Percentiles rank a stretch among this genome's conserved stretches.
Conservation (phyloP, 306 rosid genomes). For the Trifolium fragiferum region DNA sequence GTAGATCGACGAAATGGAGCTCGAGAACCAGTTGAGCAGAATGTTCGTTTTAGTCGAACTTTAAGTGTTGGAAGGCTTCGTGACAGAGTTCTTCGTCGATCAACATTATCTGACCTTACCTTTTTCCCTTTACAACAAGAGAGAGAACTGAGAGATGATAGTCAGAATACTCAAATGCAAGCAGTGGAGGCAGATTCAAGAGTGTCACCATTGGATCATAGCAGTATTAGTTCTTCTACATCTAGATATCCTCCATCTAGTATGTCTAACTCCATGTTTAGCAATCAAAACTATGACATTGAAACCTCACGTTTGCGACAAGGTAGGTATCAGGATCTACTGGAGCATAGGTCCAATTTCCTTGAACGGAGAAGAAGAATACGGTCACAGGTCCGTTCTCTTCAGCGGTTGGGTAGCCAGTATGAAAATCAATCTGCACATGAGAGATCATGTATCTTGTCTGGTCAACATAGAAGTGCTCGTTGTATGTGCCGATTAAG, state of each 20-base stretch:
- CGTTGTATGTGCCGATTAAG: slow-evolving; percentile 74
- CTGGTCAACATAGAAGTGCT: slow-evolving; percentile 92
- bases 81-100: slow-evolving; percentile 89
- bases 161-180: slow-evolving; percentile 55
- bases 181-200: slow-evolving; percentile 53
- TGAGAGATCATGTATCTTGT: slow-evolving; percentile 84
- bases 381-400: slow-evolving; percentile 98
- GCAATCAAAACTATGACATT: slow-evolving; percentile 71
- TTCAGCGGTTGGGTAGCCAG: slow-evolving; percentile 89
- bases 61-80: slow-evolving; percentile 99
- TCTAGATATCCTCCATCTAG: slow-evolving; percentile 59
- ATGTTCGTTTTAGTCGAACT: slow-evolving; percentile 91
- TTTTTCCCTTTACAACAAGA: slow-evolving; percentile 79
- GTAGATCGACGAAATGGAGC: slow-evolving; percentile 60
- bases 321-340: slow-evolving; percentile 81
- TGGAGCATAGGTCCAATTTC: slow-evolving; percentile 90
- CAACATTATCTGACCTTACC: slow-evolving; percentile 74
- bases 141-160: slow-evolving; percentile 64
- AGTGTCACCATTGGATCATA: slow-evolving; percentile 49
- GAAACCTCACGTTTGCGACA: slow-evolving; percentile 74
- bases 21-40: slow-evolving; percentile 85
- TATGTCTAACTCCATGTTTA: slow-evolving; percentile 63
- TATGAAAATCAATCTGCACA: slow-evolving; percentile 89
- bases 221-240: slow-evolving; percentile 49
- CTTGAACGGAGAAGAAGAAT: slow-evolving; percentile 93